Evolutionary conservation across 2,329 filamentous ascomycete genomes (phyloP).

Genomic region (Plenodomus biglobosus): DNA sequence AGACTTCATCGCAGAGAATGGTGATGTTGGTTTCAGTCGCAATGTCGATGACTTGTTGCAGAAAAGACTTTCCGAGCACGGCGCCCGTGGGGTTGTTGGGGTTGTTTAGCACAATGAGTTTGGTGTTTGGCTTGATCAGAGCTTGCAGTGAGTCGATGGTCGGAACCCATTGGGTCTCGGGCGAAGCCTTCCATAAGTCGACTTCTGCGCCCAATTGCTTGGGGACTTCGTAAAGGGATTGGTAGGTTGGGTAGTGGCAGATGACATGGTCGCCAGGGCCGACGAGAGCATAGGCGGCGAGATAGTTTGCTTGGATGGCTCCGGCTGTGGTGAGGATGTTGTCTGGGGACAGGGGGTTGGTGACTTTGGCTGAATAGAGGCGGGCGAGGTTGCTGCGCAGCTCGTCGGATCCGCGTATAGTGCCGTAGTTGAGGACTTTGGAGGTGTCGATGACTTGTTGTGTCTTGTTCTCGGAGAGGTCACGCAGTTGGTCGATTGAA

Average conservation of each 20-base stretch:
- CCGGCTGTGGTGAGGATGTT: slow-evolving; percentile 77
- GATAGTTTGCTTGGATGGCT: slow-evolving; percentile 81
- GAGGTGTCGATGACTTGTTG: slow-evolving; percentile 55
- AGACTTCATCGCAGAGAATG: slow-evolving; percentile 78
- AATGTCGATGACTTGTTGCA: slow-evolving; percentile 64
- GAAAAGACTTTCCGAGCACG: slow-evolving; percentile 62
- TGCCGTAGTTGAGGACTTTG: slow-evolving; percentile 69
- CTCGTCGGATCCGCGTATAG: slow-evolving; percentile 67
- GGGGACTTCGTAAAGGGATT: slow-evolving; percentile 78
- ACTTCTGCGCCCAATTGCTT: slow-evolving; percentile 74
- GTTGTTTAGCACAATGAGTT: slow-evolving; percentile 71
- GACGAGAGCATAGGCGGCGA: slow-evolving; percentile 73
- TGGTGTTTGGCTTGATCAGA: slow-evolving; percentile 69
- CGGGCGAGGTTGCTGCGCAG: slow-evolving; percentile 66
- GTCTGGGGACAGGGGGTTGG: slow-evolving; percentile 54
- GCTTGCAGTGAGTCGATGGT: slow-evolving; percentile 65
- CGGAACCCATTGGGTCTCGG: slow-evolving; percentile 66
- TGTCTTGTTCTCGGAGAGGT: slow-evolving; percentile 59
- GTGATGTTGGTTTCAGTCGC: slow-evolving; percentile 65
- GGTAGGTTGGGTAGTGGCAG: slow-evolving; percentile 81
- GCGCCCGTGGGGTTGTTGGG: slow-evolving; percentile 82
- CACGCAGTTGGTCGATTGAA: slow-evolving; percentile 67
- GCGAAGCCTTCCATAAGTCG: slow-evolving; percentile 70
- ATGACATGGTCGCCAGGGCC: slow-evolving; percentile 78
- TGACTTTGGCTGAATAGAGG: slow-evolving; percentile 62